Percentiles rank a stretch among this genome's conserved stretches.
These are phyloP conservation scores for Cenchrus fungigraminus DNA, from an alignment of 176 grass and related monocot species.

Conservation along the genomic window DNA sequence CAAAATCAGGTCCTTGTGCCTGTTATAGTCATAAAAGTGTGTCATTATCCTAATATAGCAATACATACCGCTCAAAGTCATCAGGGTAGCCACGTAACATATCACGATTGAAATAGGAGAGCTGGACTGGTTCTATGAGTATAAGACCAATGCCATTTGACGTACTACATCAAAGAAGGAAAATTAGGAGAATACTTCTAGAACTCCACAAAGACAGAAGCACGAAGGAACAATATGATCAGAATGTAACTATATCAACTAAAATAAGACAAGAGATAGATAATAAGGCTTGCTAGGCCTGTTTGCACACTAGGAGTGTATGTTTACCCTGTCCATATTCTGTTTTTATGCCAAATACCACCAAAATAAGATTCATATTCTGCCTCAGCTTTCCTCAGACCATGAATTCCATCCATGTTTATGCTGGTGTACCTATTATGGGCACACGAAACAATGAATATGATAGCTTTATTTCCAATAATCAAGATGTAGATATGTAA, in stretches of 20 bases:
- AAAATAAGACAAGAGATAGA: constrained; percentile 16
- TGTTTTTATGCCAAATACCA: constrained; percentile 61
- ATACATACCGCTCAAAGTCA: constrained; percentile 62
- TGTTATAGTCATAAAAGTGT: not conserved
- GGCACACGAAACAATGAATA: constrained; percentile 34
- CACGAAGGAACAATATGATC: constrained; percentile 5
- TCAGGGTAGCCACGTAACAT: constrained; percentile 62
- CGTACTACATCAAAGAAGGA: constrained; percentile 35
- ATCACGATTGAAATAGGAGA: constrained; percentile 60
- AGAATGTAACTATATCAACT: constrained; percentile 1
- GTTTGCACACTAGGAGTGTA: constrained; percentile 25
- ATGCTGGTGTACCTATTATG: constrained; percentile 49
- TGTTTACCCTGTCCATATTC: constrained; percentile 64
- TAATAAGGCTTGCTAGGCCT: not conserved
- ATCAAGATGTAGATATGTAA: constrained; percentile 21
- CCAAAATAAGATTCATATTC: constrained; percentile 69
- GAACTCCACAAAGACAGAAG: not conserved
- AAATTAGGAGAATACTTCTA: constrained; percentile 22
- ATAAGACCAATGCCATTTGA: constrained; percentile 54
- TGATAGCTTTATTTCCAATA: not conserved
- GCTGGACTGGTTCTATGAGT: constrained; percentile 55
- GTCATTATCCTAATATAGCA: not conserved
- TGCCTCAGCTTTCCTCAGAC: constrained; percentile 50
- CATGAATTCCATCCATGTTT: constrained; percentile 42
- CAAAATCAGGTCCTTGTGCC: constrained; percentile 13